phyloP scores from a whole-genome alignment of 2,329 filamentous ascomycete species.

The Aspergillus bombycis region DNA sequence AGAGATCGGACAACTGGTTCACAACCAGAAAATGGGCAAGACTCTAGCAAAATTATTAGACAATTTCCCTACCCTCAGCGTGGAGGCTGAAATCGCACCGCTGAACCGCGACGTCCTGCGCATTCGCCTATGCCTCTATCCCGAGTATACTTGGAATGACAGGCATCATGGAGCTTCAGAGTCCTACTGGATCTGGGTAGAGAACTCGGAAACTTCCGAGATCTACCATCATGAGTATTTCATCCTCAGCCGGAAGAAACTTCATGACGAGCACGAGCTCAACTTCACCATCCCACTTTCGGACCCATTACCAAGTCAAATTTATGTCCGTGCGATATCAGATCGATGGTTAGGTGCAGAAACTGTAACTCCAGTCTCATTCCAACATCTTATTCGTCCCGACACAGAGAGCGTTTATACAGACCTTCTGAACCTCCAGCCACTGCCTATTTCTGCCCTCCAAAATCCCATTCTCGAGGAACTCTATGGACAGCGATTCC shows the following conservation, averaged over 20 bases:
- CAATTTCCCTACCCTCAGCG: conserved; percentile 87
- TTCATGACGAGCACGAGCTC: conserved; percentile 94
- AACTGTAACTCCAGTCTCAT: conserved; percentile 92
- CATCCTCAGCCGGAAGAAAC: conserved; percentile 84
- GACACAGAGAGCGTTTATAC: conserved; percentile 98
- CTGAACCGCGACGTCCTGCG: conserved; percentile 91
- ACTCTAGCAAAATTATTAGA: conserved; percentile 79
- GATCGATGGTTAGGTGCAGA: conserved; percentile 97
- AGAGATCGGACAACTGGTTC: conserved; percentile 88
- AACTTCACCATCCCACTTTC: conserved; percentile 96
- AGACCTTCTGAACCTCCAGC: conserved; percentile 87
- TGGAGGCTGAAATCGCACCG: conserved; percentile 94
- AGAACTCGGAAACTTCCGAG: conserved; percentile 95
- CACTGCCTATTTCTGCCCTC: conserved; percentile 80
- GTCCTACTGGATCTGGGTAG: conserved; percentile 98
- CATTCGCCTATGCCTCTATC: conserved; percentile 82
- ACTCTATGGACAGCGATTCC: conserved; percentile 84
- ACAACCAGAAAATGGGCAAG: conserved; percentile 84
- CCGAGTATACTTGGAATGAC: conserved; percentile 95
- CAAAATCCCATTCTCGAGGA: conserved; percentile 87
- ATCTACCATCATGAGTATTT: conserved; percentile 99
- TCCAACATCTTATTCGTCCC: conserved; percentile 94
- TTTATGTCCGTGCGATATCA: conserved; percentile 92
- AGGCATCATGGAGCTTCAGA: conserved; percentile 91
- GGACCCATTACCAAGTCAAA: conserved; percentile 90